Conservation (phyloP, 2,329 filamentous ascomycete genomes). For the Hymenoscyphus infarciens region DNA sequence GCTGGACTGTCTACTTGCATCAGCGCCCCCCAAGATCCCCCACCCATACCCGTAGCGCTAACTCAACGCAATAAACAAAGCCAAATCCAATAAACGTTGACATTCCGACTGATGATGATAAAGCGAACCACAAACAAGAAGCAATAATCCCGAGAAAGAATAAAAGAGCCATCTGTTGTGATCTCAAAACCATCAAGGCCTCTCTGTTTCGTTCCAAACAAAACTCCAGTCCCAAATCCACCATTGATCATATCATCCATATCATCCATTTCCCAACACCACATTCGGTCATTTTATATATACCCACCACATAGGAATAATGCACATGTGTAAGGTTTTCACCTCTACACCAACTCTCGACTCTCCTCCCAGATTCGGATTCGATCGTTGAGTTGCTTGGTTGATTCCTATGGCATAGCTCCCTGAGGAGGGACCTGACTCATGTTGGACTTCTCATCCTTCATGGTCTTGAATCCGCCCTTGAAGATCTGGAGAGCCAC, state of each 20-base stretch:
- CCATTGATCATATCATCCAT: not conserved
- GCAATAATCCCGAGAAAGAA: not conserved
- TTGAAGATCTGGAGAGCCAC: constrained; percentile 47
- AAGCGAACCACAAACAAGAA: not conserved
- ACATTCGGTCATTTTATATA: not conserved
- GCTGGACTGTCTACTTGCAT: no score
- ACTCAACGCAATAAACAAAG: not conserved
- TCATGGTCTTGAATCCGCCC: constrained; percentile 35
- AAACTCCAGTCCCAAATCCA: not conserved
- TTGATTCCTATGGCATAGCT: constrained; percentile 6
- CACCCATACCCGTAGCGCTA: not conserved
- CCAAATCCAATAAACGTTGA: not conserved
- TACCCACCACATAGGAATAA: not conserved
- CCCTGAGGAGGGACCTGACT: constrained; percentile 28
- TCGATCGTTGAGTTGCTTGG: not conserved
- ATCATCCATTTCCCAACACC: not conserved
- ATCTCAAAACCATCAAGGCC: constrained; percentile 10
- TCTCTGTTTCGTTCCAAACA: not conserved
- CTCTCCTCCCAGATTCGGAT: not conserved
- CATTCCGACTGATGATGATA: not conserved
- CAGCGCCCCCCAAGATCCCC: not conserved
- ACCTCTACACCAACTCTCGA: constrained; percentile 3
- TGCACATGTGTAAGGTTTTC: not conserved
- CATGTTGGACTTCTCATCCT: constrained; percentile 30
- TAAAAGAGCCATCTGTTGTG: not conserved